phyloP scores from a whole-genome alignment of 306 rosid genomes.

The Malus domestica region ASM211411v1 NC_041794.1:34338001-34338500 shows the following conservation, averaged over 20 bases:
- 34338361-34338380: not conserved
- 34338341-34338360: not conserved
- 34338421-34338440: not conserved
- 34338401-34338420: not conserved
- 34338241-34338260: not conserved
- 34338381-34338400: not conserved
- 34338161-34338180: not conserved
- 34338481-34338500: not conserved
- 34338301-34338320: not conserved
- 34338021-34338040: no score
- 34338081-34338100: not conserved
- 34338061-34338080: not conserved
- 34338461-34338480: not conserved
- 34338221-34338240: not conserved
- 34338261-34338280: not conserved
- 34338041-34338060: not conserved
- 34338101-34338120: not conserved
- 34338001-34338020: no score
- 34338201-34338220: not conserved
- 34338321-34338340: not conserved
- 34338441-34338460: not conserved
- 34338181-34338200: not conserved
- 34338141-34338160: not conserved
- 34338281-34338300: not conserved
- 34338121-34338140: not conserved